Base-by-base conservation (phyloP, 768 basidiomycete genomes). In the Dioszegia crocea region DNA sequence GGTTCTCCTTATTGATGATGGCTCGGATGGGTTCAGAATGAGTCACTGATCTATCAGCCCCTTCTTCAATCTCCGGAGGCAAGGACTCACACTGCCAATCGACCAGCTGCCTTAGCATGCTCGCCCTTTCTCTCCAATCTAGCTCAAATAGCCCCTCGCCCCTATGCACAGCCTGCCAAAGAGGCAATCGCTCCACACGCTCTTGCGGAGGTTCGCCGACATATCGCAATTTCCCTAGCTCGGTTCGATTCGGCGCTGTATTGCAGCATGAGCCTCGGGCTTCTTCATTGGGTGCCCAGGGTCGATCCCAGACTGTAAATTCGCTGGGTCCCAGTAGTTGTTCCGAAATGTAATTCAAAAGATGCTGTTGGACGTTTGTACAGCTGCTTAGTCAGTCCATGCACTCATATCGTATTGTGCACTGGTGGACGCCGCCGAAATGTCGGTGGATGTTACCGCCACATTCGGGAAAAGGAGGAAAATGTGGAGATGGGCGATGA, bases 271-370 rank as follows among this genome's bases (percentile, higher is more conserved):
- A 47, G 30, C 51, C 64, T 45, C 69, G 52, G 19, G 63, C 66
- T 48, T 70, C 63, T 56, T 73, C 71, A 46, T 70, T 66, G 16
- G 63, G 63, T 2, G 68, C 63, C 71, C 68, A 73, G 8, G 62
- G 64, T 23, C 64, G 52, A 44, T 73, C 71, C 71, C 71, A 73
- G 3, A 70, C 69, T n/a, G 71, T 73, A 44, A 70, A 73, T 26
- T 73, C 71, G 24, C 60, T 51, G 3, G 66, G 58, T 30, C 62
- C 59, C 21, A 57, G 44, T 12, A 73, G 52, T 40, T 46, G 38
- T n/a, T 70, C 66, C 30, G 39, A 44, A 44, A 70, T 67, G 46
- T 73, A 65, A 31, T 62, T 63, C 6, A 64, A 65, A 27, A 70
- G 36, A 38, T 68, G 63, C 24, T 51, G 50, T 48, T 73, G 68